Evolutionary conservation across 2,329 filamentous ascomycete species (phyloP), one percentile per base, ranked within the genome.

Genomic region (Alternaria dauci): DNA sequence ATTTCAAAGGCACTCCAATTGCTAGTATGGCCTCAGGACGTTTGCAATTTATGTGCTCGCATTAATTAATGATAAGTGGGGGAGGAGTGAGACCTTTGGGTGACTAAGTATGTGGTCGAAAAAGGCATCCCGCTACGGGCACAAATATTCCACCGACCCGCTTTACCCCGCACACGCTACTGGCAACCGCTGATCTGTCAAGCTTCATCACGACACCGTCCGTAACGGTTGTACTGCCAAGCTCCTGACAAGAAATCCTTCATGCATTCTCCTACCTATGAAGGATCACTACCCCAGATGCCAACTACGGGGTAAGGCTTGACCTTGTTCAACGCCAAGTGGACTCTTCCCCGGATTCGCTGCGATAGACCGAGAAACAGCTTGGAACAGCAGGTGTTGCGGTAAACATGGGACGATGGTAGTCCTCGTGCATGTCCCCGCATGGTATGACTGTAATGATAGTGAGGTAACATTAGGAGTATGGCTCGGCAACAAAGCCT

Each of bases 301-400:
- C 63, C 69, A 70, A 71, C 47, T 53, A 50, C 48, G 23, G 55
- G 46, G 59, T 58, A 67, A 71, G 68, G 41, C 61, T 66, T 65
- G 46, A 61, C 54, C 63, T 55, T 59, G 66, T 63, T 43, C 30
- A 26, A 44, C 39, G 67, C 68, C 67, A 71, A 72, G 68, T 46
- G 42, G n/a, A 26, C 55, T 52, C 42, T 58, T 51, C 60, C 63
- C 67, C 60, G 58, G 67, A 63, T 67, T 67, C 65, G 54, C 57
- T 65, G 32, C 50, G 57, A 59, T 61, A 48, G 25, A 58, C 52
- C 43, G 59, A 60, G 41, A 20, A 12, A 59, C 55, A 42, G 54
- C 68, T 63, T 23, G 58, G 66, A 58, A 42, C 9, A 69, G 67
- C 58, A 69, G 56, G 53, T 67, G 55, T 39, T 50, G 53, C 39